These are phyloP conservation scores for Capronia coronata DNA, from an alignment of 2,329 filamentous ascomycete genomes.

Conservation along the genomic window DNA sequence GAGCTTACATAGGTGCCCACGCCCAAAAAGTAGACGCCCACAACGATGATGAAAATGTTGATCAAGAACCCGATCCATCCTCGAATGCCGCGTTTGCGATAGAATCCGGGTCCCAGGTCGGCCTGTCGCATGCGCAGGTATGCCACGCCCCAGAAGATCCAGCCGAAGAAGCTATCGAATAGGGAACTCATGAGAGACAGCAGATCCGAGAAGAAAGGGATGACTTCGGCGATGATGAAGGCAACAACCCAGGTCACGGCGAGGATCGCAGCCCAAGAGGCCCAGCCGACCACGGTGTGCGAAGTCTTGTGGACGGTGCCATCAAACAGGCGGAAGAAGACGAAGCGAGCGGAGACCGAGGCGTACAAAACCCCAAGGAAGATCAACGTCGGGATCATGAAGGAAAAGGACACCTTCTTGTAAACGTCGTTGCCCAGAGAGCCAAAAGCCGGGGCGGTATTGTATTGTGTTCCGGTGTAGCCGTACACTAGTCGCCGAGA, in stretches of 20 bases:
- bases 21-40: slow-evolving; percentile 73
- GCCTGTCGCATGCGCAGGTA: slow-evolving; percentile 41
- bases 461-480: slow-evolving; percentile 86
- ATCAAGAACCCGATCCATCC: slow-evolving; percentile 45
- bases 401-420: slow-evolving; percentile 85
- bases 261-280: slow-evolving; percentile 68
- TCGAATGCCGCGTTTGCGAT: slow-evolving; percentile 37
- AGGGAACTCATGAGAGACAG: slow-evolving; percentile 57
- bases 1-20: slow-evolving; percentile 66
- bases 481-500: slow-evolving; percentile 19
- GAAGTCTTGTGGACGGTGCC: slow-evolving; percentile 70
- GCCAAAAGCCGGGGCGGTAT: slow-evolving; percentile 79
- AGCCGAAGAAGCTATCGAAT: slow-evolving; percentile 74
- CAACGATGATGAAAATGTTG: slow-evolving; percentile 65
- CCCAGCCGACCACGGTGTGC: slow-evolving; percentile 78
- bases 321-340: slow-evolving; percentile 85
- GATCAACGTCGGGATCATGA: slow-evolving; percentile 92
- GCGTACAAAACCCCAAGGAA: slow-evolving; percentile 89
- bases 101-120: slow-evolving; percentile 39
- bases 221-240: slow-evolving; percentile 86
- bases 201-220: slow-evolving; percentile 81
- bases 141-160: slow-evolving; percentile 68
- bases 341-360: slow-evolving; percentile 79
- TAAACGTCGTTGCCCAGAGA: slow-evolving; percentile 66
- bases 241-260: slow-evolving; percentile 69